Evolutionary conservation across 2,329 filamentous ascomycete species (phyloP).

Genomic region (Orbilia brochopaga): DNA sequence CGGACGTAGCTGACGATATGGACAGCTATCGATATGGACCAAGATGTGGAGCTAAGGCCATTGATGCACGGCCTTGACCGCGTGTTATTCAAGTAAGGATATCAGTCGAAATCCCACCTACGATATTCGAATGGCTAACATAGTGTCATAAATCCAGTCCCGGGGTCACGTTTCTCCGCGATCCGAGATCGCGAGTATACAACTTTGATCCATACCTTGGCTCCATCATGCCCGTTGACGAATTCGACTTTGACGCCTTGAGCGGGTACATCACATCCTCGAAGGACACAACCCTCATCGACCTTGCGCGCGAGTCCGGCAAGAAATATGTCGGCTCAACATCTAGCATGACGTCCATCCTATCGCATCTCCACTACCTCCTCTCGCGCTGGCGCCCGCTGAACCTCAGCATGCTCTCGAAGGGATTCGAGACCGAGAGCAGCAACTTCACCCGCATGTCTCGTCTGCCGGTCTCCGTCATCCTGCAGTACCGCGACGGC

Average conservation of each 20-base stretch:
- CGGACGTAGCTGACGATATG: neutral
- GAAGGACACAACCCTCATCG: slow-evolving; percentile 74
- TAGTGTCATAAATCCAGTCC: slow-evolving; percentile 60
- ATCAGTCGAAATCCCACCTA: neutral
- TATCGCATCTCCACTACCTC: slow-evolving; percentile 91
- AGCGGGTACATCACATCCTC: slow-evolving; percentile 91
- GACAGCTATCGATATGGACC: slow-evolving; percentile 57
- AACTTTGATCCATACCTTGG: slow-evolving; percentile 97
- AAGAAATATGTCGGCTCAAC: slow-evolving; percentile 93
- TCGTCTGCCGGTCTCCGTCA: slow-evolving; percentile 76
- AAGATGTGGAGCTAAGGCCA: slow-evolving; percentile 65
- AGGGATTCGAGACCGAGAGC: slow-evolving; percentile 68
- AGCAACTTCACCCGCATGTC: slow-evolving; percentile 73
- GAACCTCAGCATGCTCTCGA: slow-evolving; percentile 71
- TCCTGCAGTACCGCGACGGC: slow-evolving; percentile 76
- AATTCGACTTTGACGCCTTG: slow-evolving; percentile 89
- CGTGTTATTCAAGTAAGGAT: slow-evolving; percentile 83
- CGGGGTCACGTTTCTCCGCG: slow-evolving; percentile 89
- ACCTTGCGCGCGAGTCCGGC: slow-evolving; percentile 68
- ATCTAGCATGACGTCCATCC: slow-evolving; percentile 88
- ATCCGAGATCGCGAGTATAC: slow-evolving; percentile 83
- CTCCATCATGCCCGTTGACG: slow-evolving; percentile 86
- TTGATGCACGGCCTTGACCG: slow-evolving; percentile 79
- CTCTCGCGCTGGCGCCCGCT: slow-evolving; percentile 81
- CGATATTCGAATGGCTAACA: neutral